Conservation (phyloP, 768 basidiomycete genomes). For the Tephrocybe rancida region DNA sequence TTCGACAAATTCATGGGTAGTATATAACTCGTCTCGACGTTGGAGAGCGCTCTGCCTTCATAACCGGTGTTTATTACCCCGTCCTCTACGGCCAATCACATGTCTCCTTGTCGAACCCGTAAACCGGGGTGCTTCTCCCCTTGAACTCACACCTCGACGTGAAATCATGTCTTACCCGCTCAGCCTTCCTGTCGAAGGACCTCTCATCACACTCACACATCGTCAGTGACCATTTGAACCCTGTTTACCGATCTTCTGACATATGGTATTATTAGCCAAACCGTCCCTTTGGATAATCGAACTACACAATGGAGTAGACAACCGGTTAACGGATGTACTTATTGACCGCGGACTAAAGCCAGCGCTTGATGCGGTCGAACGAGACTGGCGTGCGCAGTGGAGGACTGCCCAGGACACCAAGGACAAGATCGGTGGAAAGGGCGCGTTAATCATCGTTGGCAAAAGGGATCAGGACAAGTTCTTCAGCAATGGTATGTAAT, state of each 20-base stretch:
- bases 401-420: constrained; percentile 42
- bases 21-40: neutral
- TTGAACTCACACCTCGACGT: neutral
- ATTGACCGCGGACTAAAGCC: constrained; percentile 65
- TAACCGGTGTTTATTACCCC: neutral
- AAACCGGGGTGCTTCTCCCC: neutral
- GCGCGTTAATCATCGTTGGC: constrained; percentile 79
- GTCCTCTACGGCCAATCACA: constrained; percentile 21
- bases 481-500: constrained; percentile 74
- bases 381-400: constrained; percentile 65
- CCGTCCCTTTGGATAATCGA: constrained; percentile 75
- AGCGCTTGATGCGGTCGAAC: constrained; percentile 73
- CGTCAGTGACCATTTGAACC: constrained; percentile 40
- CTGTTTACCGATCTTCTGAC: neutral
- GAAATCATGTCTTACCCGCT: constrained; percentile 47
- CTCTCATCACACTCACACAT: constrained; percentile 68
- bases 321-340: constrained; percentile 60
- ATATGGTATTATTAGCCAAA: constrained; percentile 44
- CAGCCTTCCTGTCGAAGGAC: constrained; percentile 48
- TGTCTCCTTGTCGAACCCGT: constrained; percentile 5
- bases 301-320: constrained; percentile 78
- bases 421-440: constrained; percentile 56
- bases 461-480: constrained; percentile 80
- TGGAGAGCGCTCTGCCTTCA: neutral
- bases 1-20: neutral